Conservation (phyloP, 768 basidiomycete genomes). For the Dacryopinax primogenitus region DNA sequence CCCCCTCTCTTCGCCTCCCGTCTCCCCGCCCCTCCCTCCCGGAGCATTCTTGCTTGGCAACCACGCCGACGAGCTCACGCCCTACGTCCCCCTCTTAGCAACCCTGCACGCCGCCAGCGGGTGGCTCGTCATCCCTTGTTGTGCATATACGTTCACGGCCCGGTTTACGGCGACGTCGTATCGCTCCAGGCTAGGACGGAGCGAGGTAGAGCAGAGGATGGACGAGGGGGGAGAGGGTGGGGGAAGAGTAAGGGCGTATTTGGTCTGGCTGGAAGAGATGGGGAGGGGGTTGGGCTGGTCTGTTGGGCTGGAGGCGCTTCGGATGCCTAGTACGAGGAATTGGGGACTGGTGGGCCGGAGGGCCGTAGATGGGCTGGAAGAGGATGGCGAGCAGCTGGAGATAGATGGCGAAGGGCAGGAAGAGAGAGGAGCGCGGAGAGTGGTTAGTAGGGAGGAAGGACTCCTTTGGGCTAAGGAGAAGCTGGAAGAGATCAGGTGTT, state of each 20-base stretch:
- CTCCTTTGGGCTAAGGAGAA: background rate
- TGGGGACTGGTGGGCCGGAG: constrained; percentile 38
- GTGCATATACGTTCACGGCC: constrained; percentile 54
- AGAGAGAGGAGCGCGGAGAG: background rate
- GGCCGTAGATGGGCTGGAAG: background rate
- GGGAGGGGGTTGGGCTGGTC: constrained; percentile 70
- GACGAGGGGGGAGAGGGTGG: constrained; percentile 49
- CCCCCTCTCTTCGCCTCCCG: constrained; percentile 25
- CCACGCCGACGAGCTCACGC: constrained; percentile 92
- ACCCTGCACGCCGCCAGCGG: constrained; percentile 48
- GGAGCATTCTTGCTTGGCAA: constrained; percentile 79
- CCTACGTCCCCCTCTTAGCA: constrained; percentile 80
- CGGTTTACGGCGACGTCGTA: constrained; percentile 1
- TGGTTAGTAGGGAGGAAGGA: background rate
- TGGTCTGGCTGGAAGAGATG: constrained; percentile 71
- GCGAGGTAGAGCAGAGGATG: constrained; percentile 31
- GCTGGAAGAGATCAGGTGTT: background rate
- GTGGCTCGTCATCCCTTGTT: constrained; percentile 80
- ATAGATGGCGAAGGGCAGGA: background rate
- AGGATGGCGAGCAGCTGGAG: too few species aligned
- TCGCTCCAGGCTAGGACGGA: constrained; percentile 24
- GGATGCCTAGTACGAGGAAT: constrained; percentile 88
- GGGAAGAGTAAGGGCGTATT: constrained; percentile 63
- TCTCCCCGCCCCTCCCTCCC: constrained; percentile 27
- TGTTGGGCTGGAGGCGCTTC: constrained; percentile 69